Evolutionary conservation across 768 basidiomycete genomes (phyloP), one percentile per base, ranked within the genome.

Genomic region (Hygrophorus pudorinus): DNA sequence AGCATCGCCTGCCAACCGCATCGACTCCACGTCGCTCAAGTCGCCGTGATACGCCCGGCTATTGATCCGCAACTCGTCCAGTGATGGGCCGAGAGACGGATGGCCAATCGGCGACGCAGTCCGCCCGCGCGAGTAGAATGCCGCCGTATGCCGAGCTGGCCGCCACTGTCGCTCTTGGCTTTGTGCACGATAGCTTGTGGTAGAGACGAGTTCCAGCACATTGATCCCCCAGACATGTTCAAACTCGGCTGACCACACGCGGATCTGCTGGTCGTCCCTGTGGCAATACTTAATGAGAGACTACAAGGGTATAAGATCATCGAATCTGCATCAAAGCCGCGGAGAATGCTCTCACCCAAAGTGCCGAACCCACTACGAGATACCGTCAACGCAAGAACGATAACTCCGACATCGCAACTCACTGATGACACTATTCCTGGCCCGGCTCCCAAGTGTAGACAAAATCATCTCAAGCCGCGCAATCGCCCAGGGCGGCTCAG

Each of bases 141-240:
- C 41, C 27, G 53, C 41, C 17, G 35, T 44, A 42, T 50, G 11
- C 38, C 41, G 29, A 40, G 48, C 35, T 30, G 48, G 57, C 17
- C 51, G 28, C 13, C 49, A 51, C n/a, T 51, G 50, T 14, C 45
- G 47, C 33, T 52, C 48, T 20, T 45, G 46, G 24, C 53, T 50
- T 38, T 53, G 45, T 12, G 38, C 28, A 35, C 48, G 39, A 38
- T 45, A 27, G 16, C 60, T 61, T 59, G 64, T 65, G 43, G 68
- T 64, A 16, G 62, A 64, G 30, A 61, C 68, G 44, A 66, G 63
- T 45, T 79, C 78, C 20, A 65, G 63, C 20, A 79, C 69, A 45
- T 70, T 69, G 44, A 78, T 73, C 16, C 84, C 84, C 73, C 76
- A 82, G 14, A 73, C 58, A 46, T 78, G 79, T 55, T 81, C 78